These are phyloP conservation scores for Auriscalpium vulgare DNA, from an alignment of 768 basidiomycete genomes.

Conservation along the genomic window DNA sequence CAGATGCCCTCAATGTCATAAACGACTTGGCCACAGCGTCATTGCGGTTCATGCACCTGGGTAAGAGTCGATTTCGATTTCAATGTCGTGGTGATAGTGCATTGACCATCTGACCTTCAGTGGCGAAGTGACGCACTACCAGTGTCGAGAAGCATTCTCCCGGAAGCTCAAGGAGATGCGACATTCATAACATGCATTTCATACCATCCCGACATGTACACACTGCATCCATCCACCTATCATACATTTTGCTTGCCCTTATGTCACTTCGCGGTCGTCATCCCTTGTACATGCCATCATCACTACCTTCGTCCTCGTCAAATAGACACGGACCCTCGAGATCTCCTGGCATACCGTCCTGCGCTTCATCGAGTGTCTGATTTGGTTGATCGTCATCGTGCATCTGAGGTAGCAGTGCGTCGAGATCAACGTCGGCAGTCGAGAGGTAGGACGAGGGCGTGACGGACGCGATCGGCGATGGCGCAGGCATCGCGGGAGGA, in stretches of 20 bases:
- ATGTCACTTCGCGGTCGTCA: background rate
- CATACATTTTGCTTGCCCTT: background rate
- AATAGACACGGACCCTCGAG: constrained; percentile 5
- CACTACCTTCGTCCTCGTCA: background rate
- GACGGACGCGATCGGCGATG: background rate
- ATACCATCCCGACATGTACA: background rate
- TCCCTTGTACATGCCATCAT: background rate
- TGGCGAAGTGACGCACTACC: constrained; percentile 94
- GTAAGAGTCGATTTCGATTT: background rate
- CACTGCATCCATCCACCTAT: constrained; percentile 1
- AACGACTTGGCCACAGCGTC: constrained; percentile 15
- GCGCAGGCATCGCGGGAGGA: background rate
- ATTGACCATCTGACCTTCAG: constrained; percentile 29
- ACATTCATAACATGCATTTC: background rate
- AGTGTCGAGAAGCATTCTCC: constrained; percentile 84
- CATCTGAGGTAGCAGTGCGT: background rate
- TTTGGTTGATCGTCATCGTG: background rate
- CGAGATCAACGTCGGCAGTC: background rate
- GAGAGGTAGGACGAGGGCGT: background rate
- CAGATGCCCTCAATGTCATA: constrained; percentile 16
- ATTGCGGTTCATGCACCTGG: constrained; percentile 14
- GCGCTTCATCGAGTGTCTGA: background rate
- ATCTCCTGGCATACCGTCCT: background rate
- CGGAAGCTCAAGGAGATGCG: constrained; percentile 37
- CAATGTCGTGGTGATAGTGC: background rate